Conservation (phyloP, 495 filamentous ascomycete species). For the Lophiotrema nucula region DNA sequence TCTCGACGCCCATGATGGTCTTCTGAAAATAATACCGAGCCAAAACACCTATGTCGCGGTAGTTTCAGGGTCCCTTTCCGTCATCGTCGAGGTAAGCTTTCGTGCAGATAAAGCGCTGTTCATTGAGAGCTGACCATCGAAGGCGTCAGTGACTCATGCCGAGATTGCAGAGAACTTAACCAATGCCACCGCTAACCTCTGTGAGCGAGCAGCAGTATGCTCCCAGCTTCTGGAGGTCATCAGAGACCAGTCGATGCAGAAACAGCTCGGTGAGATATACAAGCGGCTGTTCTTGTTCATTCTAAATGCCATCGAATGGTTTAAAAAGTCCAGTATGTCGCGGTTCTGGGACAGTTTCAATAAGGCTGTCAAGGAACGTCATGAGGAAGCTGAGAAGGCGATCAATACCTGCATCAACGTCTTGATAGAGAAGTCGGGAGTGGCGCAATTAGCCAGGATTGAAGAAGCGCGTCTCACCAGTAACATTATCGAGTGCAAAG, state of each 20-base stretch:
- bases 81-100: neutral
- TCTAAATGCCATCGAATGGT: neutral
- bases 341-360: conserved; percentile 5
- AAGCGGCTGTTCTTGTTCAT: neutral
- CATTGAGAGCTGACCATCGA: too few relatives aligned
- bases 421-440: neutral
- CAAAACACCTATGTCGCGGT: conserved; percentile 1
- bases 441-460: neutral
- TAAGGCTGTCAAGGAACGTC: neutral
- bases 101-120: too few relatives aligned
- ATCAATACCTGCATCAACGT: neutral
- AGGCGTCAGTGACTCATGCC: conserved; percentile 2
- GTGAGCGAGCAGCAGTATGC: neutral
- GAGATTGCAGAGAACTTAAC: conserved; percentile 7
- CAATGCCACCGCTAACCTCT: neutral
- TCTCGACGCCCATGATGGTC: neutral
- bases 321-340: neutral
- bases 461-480: neutral
- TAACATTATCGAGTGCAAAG: neutral
- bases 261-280: neutral
- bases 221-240: neutral
- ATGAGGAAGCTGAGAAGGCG: neutral
- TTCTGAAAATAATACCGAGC: neutral
- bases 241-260: neutral
- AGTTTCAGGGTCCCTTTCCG: neutral